Percentiles rank a stretch among this genome's conserved stretches.
phyloP scores from a whole-genome alignment of 768 basidiomycete species.

The Calvatia gigantea region DNA sequence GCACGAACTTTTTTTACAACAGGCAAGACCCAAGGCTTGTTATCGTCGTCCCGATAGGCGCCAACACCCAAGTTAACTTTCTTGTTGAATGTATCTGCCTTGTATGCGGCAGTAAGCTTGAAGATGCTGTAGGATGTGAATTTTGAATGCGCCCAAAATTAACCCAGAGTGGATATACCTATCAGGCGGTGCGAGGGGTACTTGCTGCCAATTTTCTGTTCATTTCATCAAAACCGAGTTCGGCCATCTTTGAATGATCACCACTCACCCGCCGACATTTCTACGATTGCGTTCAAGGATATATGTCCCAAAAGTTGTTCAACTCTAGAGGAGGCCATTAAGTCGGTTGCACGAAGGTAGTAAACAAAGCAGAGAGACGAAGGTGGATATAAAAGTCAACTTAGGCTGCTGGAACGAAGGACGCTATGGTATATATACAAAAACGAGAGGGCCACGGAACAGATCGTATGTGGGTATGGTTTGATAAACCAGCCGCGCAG shows the following conservation, averaged over 20 bases:
- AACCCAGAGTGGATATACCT: slow-evolving; percentile 45
- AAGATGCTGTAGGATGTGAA: slow-evolving; percentile 62
- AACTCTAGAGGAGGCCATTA: slow-evolving; percentile 52
- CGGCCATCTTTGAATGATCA: slow-evolving; percentile 9
- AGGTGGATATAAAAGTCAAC: background rate
- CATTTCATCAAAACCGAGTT: slow-evolving; percentile 14
- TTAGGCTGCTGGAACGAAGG: too few relatives aligned
- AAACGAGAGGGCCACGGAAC: background rate
- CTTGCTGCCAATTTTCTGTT: slow-evolving; percentile 69
- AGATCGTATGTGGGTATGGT: too few relatives aligned
- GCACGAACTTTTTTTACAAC: slow-evolving; percentile 79
- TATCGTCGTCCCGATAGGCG: slow-evolving; percentile 85
- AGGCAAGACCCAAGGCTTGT: slow-evolving; percentile 90
- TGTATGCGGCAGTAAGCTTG: slow-evolving; percentile 88
- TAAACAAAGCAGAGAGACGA: background rate
- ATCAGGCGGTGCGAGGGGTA: slow-evolving; percentile 84
- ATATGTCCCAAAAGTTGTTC: slow-evolving; percentile 59
- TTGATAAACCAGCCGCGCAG: too few relatives aligned
- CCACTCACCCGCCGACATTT: slow-evolving; percentile 55
- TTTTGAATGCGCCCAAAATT: background rate
- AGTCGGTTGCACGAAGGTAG: slow-evolving; percentile 13
- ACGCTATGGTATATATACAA: background rate
- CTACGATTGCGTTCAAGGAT: slow-evolving; percentile 19
- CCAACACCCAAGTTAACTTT: slow-evolving; percentile 95
- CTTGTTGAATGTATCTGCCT: slow-evolving; percentile 65